Base-by-base conservation (phyloP, 2,329 filamentous ascomycete species). In the Alternaria ventricosa region DNA sequence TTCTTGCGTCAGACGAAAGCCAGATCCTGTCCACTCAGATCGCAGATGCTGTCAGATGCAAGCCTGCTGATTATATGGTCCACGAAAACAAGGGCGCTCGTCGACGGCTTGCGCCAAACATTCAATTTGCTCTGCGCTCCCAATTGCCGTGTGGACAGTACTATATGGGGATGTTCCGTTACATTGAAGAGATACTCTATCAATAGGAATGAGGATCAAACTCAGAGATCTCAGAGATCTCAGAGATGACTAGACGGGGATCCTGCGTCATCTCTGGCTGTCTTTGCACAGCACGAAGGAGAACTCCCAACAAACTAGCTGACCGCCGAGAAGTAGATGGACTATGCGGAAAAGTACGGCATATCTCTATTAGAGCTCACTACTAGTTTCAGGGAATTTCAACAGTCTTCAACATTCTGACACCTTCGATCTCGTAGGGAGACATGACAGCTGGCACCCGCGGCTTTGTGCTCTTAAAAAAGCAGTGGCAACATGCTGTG, bases 41-140 rank as follows among this genome's bases (percentile, higher is more conserved):
- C 55, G 43, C 44, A 25, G 49, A 43, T 45, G 49, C 50, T 54
- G 50, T 57, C 57, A 61, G 30, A 59, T 50, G 50, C 41, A 23
- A 57, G 44, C 28, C 30, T 46, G 44, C 30, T 55, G 28, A 55
- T 55, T 28, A 12, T 49, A 55, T 58, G 13, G 54, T 57, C 49
- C 54, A 18, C 20, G 30, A 58, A 18, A 28, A 28, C 6, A 13
- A 45, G 36, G 30, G 56, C 27, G 33, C 25, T 23, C 55, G 55
- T 56, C 49, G 30, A 60, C 33, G 51, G 61, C 51, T 41, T 51
- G 27, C 44, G 25, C 22, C 27, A 15, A 53, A 43, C 27, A 22
- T 41, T 20, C n/a, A 45, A 20, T 30, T 53, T 54, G 22, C 3
- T 60, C 55, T 60, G 33, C 57, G 28, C 56, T 55, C 55, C 33